Percentiles rank a stretch among this genome's conserved stretches.
Evolutionary conservation across 169 alveolate species (phyloP).

Genomic region (Miamiensis avidus): DNA sequence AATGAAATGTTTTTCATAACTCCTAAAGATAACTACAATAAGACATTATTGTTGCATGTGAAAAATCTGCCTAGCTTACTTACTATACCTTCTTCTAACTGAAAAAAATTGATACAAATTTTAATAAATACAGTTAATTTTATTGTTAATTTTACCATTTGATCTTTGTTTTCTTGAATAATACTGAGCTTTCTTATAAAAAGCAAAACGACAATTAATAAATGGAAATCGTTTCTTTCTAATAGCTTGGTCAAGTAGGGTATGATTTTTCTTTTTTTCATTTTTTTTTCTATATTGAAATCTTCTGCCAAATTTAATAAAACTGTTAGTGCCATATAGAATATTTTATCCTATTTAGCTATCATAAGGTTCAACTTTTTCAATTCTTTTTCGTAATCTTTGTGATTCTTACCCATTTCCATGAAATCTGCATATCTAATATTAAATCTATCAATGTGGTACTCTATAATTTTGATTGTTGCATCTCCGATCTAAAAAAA

Average conservation of each 20-base stretch:
- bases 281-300: conserved; percentile 79
- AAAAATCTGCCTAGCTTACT: conserved; percentile 77
- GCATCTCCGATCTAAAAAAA: conserved; percentile 79
- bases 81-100: conserved; percentile 63
- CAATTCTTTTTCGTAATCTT: conserved; percentile 53
- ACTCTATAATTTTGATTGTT: conserved; percentile 78
- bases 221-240: conserved; percentile 78
- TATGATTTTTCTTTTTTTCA: conserved; percentile 78
- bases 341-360: conserved; percentile 80
- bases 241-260: conserved; percentile 62
- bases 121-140: too few species aligned
- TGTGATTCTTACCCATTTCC: conserved; percentile 61
- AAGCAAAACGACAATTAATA: conserved; percentile 70
- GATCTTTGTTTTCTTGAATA: conserved; percentile 77
- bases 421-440: conserved; percentile 61
- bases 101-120: background rate
- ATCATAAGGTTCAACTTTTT: conserved; percentile 70
- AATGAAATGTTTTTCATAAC: conserved; percentile 78
- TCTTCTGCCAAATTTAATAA: conserved; percentile 87
- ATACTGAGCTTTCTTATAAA: conserved; percentile 82
- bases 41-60: conserved; percentile 67
- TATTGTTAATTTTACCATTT: conserved; percentile 53
- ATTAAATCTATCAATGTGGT: conserved; percentile 73
- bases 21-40: conserved; percentile 65
- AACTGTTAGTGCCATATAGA: conserved; percentile 77